phyloP scores from a whole-genome alignment of 2,329 filamentous ascomycete genomes.

The Reticulascus tulasneorum region DNA sequence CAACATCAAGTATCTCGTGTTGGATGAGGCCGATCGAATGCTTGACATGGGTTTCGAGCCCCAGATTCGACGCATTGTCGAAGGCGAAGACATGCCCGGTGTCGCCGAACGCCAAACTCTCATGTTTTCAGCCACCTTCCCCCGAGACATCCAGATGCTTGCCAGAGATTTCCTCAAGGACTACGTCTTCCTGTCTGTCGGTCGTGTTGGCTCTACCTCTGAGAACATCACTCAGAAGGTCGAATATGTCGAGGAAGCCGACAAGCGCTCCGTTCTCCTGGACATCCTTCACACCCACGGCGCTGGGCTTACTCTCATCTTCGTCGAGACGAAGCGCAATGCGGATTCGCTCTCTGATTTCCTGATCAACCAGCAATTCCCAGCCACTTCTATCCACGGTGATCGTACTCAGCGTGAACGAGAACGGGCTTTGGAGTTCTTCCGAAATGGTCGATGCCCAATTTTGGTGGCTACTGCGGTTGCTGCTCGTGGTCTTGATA shows the following conservation, averaged over 20 bases:
- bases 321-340: slow-evolving; percentile 99
- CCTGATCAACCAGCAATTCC: slow-evolving; percentile 97
- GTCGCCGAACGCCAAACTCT: slow-evolving; percentile 87
- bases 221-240: slow-evolving; percentile 99
- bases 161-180: slow-evolving; percentile 98
- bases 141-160: slow-evolving; percentile 98
- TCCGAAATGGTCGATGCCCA: slow-evolving; percentile 91
- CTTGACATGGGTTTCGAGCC: slow-evolving; percentile 99
- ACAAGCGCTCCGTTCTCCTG: slow-evolving; percentile 96
- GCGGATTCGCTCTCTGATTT: slow-evolving; percentile 97
- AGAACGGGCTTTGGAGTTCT: slow-evolving; percentile 96
- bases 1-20: slow-evolving; percentile 99
- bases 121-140: slow-evolving; percentile 99
- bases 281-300: slow-evolving; percentile 96
- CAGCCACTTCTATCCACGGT: slow-evolving; percentile 96
- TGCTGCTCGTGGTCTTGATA: slow-evolving; percentile 85
- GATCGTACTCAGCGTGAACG: slow-evolving; percentile 98
- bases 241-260: slow-evolving; percentile 92
- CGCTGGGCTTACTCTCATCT: slow-evolving; percentile 87
- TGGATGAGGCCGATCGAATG: slow-evolving; percentile 99
- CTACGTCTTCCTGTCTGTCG: slow-evolving; percentile 98
- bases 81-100: slow-evolving; percentile 94
- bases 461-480: slow-evolving; percentile 97
- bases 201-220: slow-evolving; percentile 97
- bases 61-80: slow-evolving; percentile 97